A percentile compares a stretch with the other conserved stretches of the same genome.
These are phyloP conservation scores for Irpex sp. DNA, from an alignment of 1,284 basidiomycete genomes.

Conservation along the genomic window DNA sequence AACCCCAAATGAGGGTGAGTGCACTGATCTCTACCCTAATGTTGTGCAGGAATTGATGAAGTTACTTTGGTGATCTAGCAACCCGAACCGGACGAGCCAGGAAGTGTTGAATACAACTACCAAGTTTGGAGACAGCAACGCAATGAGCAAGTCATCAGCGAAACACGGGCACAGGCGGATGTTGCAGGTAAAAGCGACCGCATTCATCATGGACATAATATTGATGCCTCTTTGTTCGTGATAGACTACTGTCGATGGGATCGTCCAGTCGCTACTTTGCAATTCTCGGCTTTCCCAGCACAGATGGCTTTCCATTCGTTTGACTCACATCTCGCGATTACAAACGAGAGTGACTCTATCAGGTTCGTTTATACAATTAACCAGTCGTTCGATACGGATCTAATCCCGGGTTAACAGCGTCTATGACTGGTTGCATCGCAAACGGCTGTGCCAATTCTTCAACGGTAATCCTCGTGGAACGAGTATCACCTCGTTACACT, in stretches of 20 bases:
- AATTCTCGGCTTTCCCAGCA: conserved; percentile 68
- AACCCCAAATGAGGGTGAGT: conserved; percentile 94
- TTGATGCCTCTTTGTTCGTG: not conserved
- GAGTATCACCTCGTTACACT: conserved; percentile 85
- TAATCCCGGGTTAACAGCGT: conserved; percentile 47
- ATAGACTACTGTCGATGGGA: conserved; percentile 71
- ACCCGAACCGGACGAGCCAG: conserved; percentile 93
- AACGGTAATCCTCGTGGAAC: conserved; percentile 86
- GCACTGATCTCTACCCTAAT: not conserved
- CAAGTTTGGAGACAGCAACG: conserved; percentile 93
- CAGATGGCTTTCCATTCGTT: conserved; percentile 90
- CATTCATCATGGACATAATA: not conserved
- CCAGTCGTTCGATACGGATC: not conserved
- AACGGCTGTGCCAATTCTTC: conserved; percentile 78
- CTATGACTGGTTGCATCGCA: conserved; percentile 90
- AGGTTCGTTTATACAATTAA: conserved; percentile 50
- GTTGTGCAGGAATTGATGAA: not conserved
- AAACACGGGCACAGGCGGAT: conserved; percentile 67
- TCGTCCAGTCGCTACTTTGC: conserved; percentile 71
- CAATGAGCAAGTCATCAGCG: conserved; percentile 79
- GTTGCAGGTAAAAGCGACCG: conserved; percentile 58
- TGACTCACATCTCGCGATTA: conserved; percentile 84
- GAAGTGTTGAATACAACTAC: conserved; percentile 90
- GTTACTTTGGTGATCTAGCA: conserved; percentile 45
- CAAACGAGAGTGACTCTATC: conserved; percentile 85